A percentile compares a stretch with the other conserved stretches of the same genome.
These are phyloP conservation scores for Mortierella sp. DNA, from an alignment of 371 early-diverging fungal genomes.

Conservation along the genomic window DNA sequence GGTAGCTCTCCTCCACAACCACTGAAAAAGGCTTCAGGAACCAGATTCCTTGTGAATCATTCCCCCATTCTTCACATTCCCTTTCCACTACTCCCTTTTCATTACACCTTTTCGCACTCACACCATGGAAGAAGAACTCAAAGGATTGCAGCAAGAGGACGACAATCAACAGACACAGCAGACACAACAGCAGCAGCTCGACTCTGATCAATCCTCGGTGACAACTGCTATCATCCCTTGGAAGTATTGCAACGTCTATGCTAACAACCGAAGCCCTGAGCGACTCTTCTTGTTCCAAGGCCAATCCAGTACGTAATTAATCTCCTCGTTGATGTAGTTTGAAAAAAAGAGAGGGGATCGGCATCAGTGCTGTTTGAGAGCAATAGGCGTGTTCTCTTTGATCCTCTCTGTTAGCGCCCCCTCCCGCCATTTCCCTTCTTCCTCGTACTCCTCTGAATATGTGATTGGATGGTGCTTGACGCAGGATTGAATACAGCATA, in stretches of 20 bases:
- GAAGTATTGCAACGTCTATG: conserved; percentile 56
- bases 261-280: conserved; percentile 48
- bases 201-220: neutral
- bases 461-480: too few relatives aligned
- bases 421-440: too few relatives aligned
- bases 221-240: conserved; percentile 38
- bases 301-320: conserved; percentile 22
- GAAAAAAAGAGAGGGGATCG: too few relatives aligned
- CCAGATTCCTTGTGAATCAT: neutral
- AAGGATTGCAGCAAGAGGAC: neutral
- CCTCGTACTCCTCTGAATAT: too few relatives aligned
- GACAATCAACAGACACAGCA: neutral
- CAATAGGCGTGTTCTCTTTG: neutral
- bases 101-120: neutral
- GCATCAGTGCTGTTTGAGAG: too few relatives aligned
- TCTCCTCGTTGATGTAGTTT: too few relatives aligned
- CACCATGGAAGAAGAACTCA: conserved; percentile 5
- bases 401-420: too few relatives aligned
- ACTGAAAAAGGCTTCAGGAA: too few relatives aligned
- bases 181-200: neutral
- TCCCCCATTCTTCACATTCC: neutral
- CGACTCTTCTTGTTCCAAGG: conserved; percentile 47
- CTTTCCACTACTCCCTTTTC: too few relatives aligned
- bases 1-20: too few relatives aligned
- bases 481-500: too few relatives aligned